These are phyloP conservation scores for Chrysoporthe cubensis DNA, from an alignment of 2,329 filamentous ascomycete genomes.

Conservation along the genomic window DNA sequence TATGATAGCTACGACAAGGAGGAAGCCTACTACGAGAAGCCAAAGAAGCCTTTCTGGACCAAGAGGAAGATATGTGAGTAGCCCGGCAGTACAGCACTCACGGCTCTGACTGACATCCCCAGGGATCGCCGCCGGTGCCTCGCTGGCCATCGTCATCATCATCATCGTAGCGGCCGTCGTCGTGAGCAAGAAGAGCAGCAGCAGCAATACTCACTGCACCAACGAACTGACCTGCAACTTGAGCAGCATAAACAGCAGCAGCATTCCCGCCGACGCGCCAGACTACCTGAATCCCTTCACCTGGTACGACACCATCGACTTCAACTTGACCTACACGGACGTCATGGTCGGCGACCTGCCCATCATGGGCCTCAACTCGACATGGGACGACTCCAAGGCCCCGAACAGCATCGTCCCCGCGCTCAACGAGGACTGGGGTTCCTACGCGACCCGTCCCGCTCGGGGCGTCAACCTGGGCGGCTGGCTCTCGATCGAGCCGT, in stretches of 20 bases:
- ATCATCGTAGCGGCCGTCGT: conserved; percentile 70
- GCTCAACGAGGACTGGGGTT: conserved; percentile 73
- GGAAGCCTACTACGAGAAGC: conserved; percentile 47
- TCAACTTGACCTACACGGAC: conserved; percentile 93
- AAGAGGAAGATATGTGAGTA: conserved; percentile 66
- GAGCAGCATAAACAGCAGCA: conserved; percentile 55
- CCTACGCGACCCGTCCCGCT: conserved; percentile 78
- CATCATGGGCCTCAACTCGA: conserved; percentile 83
- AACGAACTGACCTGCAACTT: conserved; percentile 50
- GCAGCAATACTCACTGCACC: conserved; percentile 28
- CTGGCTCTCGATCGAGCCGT: conserved; percentile 92
- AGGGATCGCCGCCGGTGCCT: conserved; percentile 61
- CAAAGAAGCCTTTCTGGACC: conserved; percentile 47
- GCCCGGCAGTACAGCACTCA: conserved; percentile 18
- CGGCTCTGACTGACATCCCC: conserved; percentile 31
- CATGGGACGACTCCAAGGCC: conserved; percentile 81
- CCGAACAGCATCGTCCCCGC: conserved; percentile 82
- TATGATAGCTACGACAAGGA: conserved; percentile 53
- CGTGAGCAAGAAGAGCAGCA: conserved; percentile 62
- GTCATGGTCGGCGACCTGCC: conserved; percentile 84
- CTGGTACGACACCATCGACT: conserved; percentile 88
- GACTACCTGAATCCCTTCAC: conserved; percentile 86
- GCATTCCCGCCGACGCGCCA: conserved; percentile 67
- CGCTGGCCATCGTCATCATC: conserved; percentile 63
- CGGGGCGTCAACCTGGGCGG: conserved; percentile 92